phyloP scores from a whole-genome alignment of 2,329 filamentous ascomycete species.

The Tolypocladium capitatum region DNA sequence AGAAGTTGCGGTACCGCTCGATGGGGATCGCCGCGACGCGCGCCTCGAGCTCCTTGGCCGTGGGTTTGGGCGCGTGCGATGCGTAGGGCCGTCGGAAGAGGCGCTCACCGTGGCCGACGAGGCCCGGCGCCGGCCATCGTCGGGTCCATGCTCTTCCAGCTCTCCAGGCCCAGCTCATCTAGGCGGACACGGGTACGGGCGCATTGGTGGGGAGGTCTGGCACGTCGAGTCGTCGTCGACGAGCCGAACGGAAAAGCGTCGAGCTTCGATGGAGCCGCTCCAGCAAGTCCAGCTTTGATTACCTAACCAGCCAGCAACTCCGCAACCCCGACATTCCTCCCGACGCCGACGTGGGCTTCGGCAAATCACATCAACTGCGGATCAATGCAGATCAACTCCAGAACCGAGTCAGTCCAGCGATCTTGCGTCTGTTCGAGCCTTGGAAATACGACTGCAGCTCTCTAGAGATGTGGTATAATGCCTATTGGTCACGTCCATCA shows the following conservation, averaged over 20 bases:
- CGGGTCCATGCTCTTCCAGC: constrained; percentile 24
- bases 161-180: constrained; percentile 25
- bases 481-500: background rate
- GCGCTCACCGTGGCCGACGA: constrained; percentile 2
- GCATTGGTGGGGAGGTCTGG: constrained; percentile 2
- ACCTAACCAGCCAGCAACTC: background rate
- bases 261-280: background rate
- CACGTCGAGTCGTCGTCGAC: too few species aligned
- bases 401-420: background rate
- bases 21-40: constrained; percentile 65
- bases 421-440: background rate
- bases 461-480: background rate
- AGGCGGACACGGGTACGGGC: constrained; percentile 7
- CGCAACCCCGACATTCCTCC: too few species aligned
- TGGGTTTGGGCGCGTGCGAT: constrained; percentile 12
- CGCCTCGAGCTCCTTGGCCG: constrained; percentile 20
- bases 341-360: too few species aligned
- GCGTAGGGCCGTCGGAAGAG: constrained; percentile 5
- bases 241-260: background rate
- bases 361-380: too few species aligned
- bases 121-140: constrained; percentile 13
- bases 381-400: too few species aligned
- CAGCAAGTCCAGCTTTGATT: background rate
- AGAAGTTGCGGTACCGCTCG: constrained; percentile 82
- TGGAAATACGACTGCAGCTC: background rate